A percentile compares a stretch with the other conserved stretches of the same genome.
These are phyloP conservation scores for Sarocladium kiliense DNA, from an alignment of 2,329 filamentous ascomycete species.

Conservation along the genomic window DNA sequence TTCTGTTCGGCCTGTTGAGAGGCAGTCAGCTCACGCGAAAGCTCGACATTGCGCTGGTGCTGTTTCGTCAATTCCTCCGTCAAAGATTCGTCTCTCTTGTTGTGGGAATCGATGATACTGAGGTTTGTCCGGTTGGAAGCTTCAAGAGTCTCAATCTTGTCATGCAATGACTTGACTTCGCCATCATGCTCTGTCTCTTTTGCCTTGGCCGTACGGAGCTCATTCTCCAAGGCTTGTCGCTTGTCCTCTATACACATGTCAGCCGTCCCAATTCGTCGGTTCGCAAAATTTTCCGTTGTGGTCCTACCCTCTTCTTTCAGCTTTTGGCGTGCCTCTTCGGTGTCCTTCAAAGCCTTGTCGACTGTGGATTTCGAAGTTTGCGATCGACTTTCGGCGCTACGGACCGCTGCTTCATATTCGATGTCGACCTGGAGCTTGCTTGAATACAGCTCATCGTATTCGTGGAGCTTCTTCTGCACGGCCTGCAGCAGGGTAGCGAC, in stretches of 20 bases:
- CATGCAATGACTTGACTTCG: slow-evolving; percentile 70
- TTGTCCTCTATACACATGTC: slow-evolving; percentile 57
- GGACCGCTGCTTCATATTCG: slow-evolving; percentile 85
- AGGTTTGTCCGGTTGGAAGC: slow-evolving; percentile 88
- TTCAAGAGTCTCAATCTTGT: slow-evolving; percentile 82
- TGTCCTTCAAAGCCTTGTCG: slow-evolving; percentile 78
- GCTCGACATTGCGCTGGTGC: slow-evolving; percentile 79
- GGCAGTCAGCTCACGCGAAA: slow-evolving; percentile 74
- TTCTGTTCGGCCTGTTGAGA: slow-evolving; percentile 82
- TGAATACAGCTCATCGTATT: slow-evolving; percentile 75
- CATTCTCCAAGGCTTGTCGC: slow-evolving; percentile 70
- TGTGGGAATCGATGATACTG: slow-evolving; percentile 84
- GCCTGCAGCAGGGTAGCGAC: slow-evolving; percentile 70
- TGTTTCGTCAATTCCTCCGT: slow-evolving; percentile 82
- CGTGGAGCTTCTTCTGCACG: slow-evolving; percentile 72
- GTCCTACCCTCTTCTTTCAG: slow-evolving; percentile 73
- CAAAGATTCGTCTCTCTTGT: slow-evolving; percentile 77
- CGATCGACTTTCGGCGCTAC: slow-evolving; percentile 75
- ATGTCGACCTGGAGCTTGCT: slow-evolving; percentile 89
- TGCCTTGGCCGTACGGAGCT: slow-evolving; percentile 73
- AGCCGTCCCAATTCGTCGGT: too few relatives aligned
- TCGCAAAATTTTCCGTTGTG: too few relatives aligned
- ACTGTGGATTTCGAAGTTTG: slow-evolving; percentile 76
- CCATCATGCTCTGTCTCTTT: slow-evolving; percentile 69
- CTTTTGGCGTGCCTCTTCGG: slow-evolving; percentile 75